Base-by-base conservation (phyloP, 176 grass and related monocot genomes). In the Lolium multiflorum region DNA sequence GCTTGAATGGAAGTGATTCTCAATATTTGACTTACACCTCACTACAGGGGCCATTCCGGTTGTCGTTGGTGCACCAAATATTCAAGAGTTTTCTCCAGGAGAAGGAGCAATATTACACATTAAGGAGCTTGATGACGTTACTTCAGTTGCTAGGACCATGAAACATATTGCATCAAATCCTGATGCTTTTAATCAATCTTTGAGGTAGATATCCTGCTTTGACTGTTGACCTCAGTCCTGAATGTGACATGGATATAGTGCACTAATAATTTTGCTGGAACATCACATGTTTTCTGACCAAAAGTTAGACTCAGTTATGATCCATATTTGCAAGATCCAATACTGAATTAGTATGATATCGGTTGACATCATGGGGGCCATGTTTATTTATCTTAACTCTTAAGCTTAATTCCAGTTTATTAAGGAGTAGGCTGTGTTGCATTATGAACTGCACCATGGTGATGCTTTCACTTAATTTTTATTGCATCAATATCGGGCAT, bases 1-100 rank as follows among this genome's bases (percentile, higher is more conserved):
- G 20, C 9, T 80, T 41, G 21, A 85, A 84, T 79, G 35, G 26
- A 78, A 60, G 17, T 80, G 21, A 56, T 61, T 52, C 68, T 47
- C 3, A 79, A 26, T 25, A 84, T 80, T 85, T 28, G 7, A 74
- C 90, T 80, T 90, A 10, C 25, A 14, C 78, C 84, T 73, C 18
- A 43, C 28, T 84, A 83, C 87, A 99, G 97, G 97, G 79, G 80
- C 92, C 83, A 81, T 99, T 88, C 97, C 97, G 74, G 89, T 99
- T 81, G 94, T 99, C 28, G 84, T 99, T 81, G 97, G 97, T 78
- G 97, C 97, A 58, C 97, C 94, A 50, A 99, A 99, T 86, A 99
- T 96, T 89, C 88, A 92, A 49, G 97, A 99, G 24, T 96, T 96
- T 92, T 90, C 97, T 83, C 97, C 97, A 18, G 88, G 87, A 57